A percentile compares a stretch with the other conserved stretches of the same genome.
Evolutionary conservation across 129 eudicot genomes (phyloP).

Genomic region (Calendula officinalis): DNA sequence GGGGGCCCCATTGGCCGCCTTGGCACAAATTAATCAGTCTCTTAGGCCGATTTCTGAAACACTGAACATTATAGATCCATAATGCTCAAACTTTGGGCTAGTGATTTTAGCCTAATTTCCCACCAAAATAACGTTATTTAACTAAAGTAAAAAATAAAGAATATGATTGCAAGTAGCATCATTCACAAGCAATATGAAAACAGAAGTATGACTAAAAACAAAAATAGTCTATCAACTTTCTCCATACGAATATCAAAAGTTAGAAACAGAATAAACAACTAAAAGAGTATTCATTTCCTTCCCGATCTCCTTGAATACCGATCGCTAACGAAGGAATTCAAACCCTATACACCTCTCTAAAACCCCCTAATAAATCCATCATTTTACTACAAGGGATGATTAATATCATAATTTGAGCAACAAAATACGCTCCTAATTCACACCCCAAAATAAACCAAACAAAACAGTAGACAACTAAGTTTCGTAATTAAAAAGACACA

Average conservation of each 20-base stretch:
- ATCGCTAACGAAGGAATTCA: slow-evolving; percentile 34
- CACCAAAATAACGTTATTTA: too few relatives aligned
- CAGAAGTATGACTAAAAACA: not conserved
- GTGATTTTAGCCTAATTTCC: not conserved
- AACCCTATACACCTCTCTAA: slow-evolving; percentile 56
- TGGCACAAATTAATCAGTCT: too few relatives aligned
- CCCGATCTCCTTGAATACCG: slow-evolving; percentile 44
- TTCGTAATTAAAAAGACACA: slow-evolving; percentile 29
- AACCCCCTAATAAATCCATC: slow-evolving; percentile 34
- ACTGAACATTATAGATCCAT: not conserved
- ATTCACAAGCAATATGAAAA: not conserved
- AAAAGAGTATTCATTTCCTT: slow-evolving; percentile 31
- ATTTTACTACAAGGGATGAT: slow-evolving; percentile 36
- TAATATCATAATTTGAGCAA: slow-evolving; percentile 35
- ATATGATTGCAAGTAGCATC: too few relatives aligned
- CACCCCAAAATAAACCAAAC: slow-evolving; percentile 13
- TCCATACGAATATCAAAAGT: slow-evolving; percentile 14
- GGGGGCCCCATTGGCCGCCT: too few relatives aligned
- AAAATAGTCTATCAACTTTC: slow-evolving; percentile 17
- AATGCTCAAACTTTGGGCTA: not conserved
- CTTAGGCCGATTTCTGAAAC: too few relatives aligned
- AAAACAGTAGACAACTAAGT: slow-evolving; percentile 28
- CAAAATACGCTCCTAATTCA: slow-evolving; percentile 53
- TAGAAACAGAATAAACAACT: not conserved
- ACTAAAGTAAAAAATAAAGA: too few relatives aligned